Base-by-base conservation (phyloP, 1,139 yeast species). In the Blastobotrys indianensis region DNA sequence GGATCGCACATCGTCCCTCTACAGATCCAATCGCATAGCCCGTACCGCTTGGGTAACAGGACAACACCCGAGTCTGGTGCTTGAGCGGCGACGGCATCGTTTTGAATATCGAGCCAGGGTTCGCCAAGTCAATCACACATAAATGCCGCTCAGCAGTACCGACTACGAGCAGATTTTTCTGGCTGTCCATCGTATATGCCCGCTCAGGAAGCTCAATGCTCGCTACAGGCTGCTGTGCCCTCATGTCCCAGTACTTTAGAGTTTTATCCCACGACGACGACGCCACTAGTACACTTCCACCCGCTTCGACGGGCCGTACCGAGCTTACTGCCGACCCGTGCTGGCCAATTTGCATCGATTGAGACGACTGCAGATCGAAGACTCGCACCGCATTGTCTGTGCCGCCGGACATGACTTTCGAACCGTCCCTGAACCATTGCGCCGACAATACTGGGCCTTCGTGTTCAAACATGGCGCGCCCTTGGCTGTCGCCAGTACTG, bases 231-330 rank as follows among this genome's bases (percentile, higher is more conserved):
- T 79, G 84, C 37, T 85, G 94, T 53, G 82, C 81, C 61, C 97
- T 80, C 68, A 85, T 74, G 65, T 92, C 97, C 97, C 97, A 88
- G 67, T 92, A 94, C 62, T 79, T 80, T 54, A 94, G 69, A 0
- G 97, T 88, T 66, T 88, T 88, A 66, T 94, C 98, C 97, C 97
- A 92, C 5, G 97, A 86, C 11, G 95, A 96, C 39, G 92, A 80
- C 1, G 90, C 97, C 25, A 92, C 80, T 51, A 86, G 86, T 37
- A 84, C 95, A 0, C 87, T 77, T 59, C 82, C 83, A 28, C 80
- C 72, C 3, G 63, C 64, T 52, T 82, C 83, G 9, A 87, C 95
- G 51, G 77, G 80, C 50, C 95, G 72, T 30, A 92, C 85, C 20
- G 79, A 65, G 50, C 75, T 77, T 11, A 94, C 94, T 0, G 97